These are phyloP conservation scores for Acacia confusa DNA, from an alignment of 306 rosid species.

Conservation along the genomic window DNA sequence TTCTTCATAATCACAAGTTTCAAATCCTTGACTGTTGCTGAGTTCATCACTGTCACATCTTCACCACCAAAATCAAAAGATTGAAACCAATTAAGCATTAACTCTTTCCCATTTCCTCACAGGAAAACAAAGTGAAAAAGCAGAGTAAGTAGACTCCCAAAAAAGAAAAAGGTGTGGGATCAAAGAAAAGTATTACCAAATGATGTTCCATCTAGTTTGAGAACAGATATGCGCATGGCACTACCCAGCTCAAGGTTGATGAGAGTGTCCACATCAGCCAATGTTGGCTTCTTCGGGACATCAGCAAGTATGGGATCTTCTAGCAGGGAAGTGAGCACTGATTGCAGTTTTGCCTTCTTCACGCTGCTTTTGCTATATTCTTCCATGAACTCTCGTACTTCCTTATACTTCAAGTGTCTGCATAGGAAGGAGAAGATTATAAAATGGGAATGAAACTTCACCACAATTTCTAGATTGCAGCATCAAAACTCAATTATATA, in stretches of 20 bases:
- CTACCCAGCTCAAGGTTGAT: slow-evolving; percentile 81
- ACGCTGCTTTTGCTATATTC: slow-evolving; percentile 54
- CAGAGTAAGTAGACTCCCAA: neutral
- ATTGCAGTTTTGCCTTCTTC: slow-evolving; percentile 64
- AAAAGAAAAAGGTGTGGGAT: slow-evolving; percentile 9
- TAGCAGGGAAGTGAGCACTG: slow-evolving; percentile 47
- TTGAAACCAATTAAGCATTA: neutral
- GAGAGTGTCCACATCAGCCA: slow-evolving; percentile 77
- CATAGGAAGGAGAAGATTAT: neutral
- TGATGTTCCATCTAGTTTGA: slow-evolving; percentile 62
- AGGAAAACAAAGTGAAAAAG: neutral
- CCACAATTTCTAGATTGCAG: neutral
- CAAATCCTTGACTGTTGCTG: slow-evolving; percentile 71
- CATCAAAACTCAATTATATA: neutral
- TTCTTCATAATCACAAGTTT: slow-evolving; percentile 76
- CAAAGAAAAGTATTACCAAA: slow-evolving; percentile 48
- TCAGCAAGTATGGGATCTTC: slow-evolving; percentile 74
- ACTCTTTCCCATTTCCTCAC: neutral
- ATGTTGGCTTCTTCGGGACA: slow-evolving; percentile 66
- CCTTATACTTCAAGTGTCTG: neutral
- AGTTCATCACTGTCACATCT: slow-evolving; percentile 75
- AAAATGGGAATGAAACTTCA: neutral
- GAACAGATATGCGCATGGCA: slow-evolving; percentile 78
- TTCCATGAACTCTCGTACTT: neutral
- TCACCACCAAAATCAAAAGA: slow-evolving; percentile 22